Percentiles rank a stretch among this genome's conserved stretches.
Evolutionary conservation across 768 basidiomycete species (phyloP).

Genomic region (Panaeolus papilionaceus): DNA sequence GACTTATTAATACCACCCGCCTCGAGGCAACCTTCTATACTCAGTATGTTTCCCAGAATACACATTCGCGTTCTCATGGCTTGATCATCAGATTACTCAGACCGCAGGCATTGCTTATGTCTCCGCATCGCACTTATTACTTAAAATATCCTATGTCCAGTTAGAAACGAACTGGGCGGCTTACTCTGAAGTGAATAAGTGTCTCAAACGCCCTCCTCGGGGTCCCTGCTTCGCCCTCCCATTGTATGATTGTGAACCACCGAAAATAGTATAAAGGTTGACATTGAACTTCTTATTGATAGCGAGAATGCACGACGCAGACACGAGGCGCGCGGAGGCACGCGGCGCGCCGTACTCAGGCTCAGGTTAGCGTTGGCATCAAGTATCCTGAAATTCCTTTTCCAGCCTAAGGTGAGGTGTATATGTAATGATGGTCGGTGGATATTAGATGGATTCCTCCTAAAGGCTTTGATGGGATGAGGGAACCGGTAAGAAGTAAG

Average conservation of each 20-base stretch:
- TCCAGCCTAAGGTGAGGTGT: not conserved
- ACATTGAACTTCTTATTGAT: slow-evolving; percentile 1
- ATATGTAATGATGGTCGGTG: slow-evolving; percentile 4
- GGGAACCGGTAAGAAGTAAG: not conserved
- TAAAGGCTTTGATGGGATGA: not conserved
- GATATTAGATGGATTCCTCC: slow-evolving; percentile 9
- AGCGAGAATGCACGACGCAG: slow-evolving; percentile 10
- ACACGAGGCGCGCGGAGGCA: slow-evolving; percentile 9
- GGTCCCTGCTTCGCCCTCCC: not conserved
- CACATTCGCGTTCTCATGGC: not conserved
- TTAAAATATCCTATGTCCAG: not conserved
- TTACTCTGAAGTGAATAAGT: not conserved
- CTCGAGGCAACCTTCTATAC: not conserved
- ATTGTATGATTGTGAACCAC: not conserved
- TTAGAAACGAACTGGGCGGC: not conserved
- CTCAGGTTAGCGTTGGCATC: slow-evolving; percentile 8
- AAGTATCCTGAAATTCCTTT: slow-evolving; percentile 5
- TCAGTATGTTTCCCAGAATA: not conserved
- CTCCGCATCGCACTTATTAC: not conserved
- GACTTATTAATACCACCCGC: slow-evolving; percentile 3
- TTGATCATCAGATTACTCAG: not conserved
- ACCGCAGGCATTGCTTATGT: not conserved
- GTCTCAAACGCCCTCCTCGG: not conserved
- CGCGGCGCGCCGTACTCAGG: slow-evolving; percentile 10
- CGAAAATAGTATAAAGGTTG: not conserved